These are phyloP conservation scores for Protomyces lactucae-debilis DNA, from an alignment of 1,139 yeast genomes.

Conservation along the genomic window DNA sequence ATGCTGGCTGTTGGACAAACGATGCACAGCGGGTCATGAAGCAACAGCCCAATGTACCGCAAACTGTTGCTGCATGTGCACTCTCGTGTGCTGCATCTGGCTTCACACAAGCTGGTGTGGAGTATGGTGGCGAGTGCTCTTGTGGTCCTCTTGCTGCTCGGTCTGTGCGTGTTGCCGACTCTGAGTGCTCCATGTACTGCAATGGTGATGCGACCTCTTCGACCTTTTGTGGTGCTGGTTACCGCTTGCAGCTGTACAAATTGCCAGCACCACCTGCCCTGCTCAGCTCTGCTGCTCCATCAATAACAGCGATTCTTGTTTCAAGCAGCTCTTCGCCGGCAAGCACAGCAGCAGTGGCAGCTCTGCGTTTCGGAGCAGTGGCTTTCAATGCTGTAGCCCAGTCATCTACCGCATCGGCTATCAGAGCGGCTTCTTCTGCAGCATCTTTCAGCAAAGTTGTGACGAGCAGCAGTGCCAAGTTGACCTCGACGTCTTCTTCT, in stretches of 20 bases:
- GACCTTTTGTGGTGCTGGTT: conserved; percentile 12
- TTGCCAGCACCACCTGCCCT: neutral
- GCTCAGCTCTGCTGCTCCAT: too few relatives aligned
- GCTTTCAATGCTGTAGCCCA: too few relatives aligned
- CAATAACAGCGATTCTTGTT: too few relatives aligned
- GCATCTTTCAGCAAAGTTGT: too few relatives aligned
- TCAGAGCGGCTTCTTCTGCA: too few relatives aligned
- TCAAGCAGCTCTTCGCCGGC: too few relatives aligned
- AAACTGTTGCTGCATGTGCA: conserved; percentile 16
- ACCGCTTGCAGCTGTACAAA: conserved; percentile 19
- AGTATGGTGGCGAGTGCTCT: conserved; percentile 17
- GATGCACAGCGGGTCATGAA: conserved; percentile 20
- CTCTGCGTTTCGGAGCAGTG: too few relatives aligned
- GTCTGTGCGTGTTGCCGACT: conserved; percentile 5
- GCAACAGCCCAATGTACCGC: neutral
- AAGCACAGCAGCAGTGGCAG: too few relatives aligned
- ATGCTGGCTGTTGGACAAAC: conserved; percentile 15
- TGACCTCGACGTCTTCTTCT: neutral
- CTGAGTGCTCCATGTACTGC: conserved; percentile 11
- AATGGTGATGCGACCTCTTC: neutral
- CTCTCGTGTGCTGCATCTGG: conserved; percentile 3
- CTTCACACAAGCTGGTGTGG: conserved; percentile 9
- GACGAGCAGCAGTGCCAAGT: neutral
- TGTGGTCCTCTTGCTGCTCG: conserved; percentile 21
- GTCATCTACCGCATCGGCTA: too few relatives aligned